Evolutionary conservation across 768 basidiomycete genomes (phyloP), one percentile per base, ranked within the genome.

Genomic region (Trametes cingulata): DNA sequence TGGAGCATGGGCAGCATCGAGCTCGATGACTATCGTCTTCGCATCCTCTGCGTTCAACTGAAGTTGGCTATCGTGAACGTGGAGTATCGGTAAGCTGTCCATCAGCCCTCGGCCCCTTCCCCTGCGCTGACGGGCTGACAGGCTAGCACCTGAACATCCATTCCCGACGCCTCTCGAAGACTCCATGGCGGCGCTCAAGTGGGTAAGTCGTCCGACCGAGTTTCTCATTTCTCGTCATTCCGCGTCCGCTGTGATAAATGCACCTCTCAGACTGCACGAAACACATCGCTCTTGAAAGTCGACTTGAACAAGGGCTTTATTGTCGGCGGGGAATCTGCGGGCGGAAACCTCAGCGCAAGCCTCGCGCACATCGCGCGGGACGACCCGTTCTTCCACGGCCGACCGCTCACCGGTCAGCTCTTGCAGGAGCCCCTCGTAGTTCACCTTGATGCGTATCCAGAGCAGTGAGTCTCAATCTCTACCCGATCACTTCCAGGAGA

Each of bases 101-200:
- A n/a, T 4, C 6, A 27, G 9, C 20, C 8, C 9, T 22, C 8
- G 2, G 22, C 24, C 25, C 22, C 19, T 33, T 33, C 29, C 6
- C 29, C 10, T 4, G 29, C 29, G 10, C 29, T 33, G 29, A 33
- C 6, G 10, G 4, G 10, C 29, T 33, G 29, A 33, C 41, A 68
- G 71, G 40, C 63, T 68, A 1, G 70, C 70, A 3, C 71, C 71
- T 4, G 71, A 72, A 52, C 56, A 67, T 57, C 65, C 57, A 8
- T 71, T 68, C 46, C 68, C 67, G 9, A 60, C 58, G 15, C 54
- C 45, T 6, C 17, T 65, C 20, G 60, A 70, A n/a, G 71, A 71
- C 54, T 56, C 53, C 36, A 60, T 55, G 13, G 56, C 65, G 2
- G 65, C 69, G 20, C 25, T 72, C 22, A 67, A 67, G 68, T 68